Base-by-base conservation (phyloP, 1,284 basidiomycete species). In the Cryptococcus sp. region DNA sequence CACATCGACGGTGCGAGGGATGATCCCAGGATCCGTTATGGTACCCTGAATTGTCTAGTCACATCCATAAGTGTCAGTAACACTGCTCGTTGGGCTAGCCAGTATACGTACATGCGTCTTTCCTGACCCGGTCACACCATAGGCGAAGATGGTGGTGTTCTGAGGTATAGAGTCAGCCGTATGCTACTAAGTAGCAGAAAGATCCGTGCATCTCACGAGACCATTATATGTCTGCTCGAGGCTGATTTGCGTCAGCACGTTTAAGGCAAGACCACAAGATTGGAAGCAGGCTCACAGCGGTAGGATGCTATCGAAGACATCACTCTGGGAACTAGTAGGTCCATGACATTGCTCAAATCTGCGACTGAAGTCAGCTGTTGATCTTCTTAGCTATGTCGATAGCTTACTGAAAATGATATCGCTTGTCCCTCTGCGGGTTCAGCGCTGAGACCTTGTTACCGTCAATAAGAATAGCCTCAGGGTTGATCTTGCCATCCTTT, bases 21-120 rank as follows among this genome's bases (percentile, higher is more conserved):
- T 91, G 50, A 91, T 85, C 0, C 90, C 89, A 34, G 88, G 87
- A 43, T 88, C 80, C 0, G 78, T 53, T 41, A 76, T 80, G 4
- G 82, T 85, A 34, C 89, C 89, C 74, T 91, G 89, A 87, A 93
- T 92, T 0, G 90, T 92, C 74, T 90, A 19, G 37, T 39, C 37
- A 7, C 11, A 43, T 6, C 16, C 40, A 20, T 48, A n/a, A 54
- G 2, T 29, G 29, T 34, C 29, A 34, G 26, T 10, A 10, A 13
- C 13, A 34, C 29, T 2, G 29, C 5, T 10, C 13, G 29, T 5
- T 34, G 29, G 13, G 5, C 5, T 10, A 34, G 29, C 29, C 17
- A 22, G 26, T 5, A 46, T 6, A 52, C 67, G 39, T 41, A 73
- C 70, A 53, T 70, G 66, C 4, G 75, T 75, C 54, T 77, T 75